Base-by-base conservation (phyloP, 306 rosid genomes). In the Cucumis cinereus region DNA sequence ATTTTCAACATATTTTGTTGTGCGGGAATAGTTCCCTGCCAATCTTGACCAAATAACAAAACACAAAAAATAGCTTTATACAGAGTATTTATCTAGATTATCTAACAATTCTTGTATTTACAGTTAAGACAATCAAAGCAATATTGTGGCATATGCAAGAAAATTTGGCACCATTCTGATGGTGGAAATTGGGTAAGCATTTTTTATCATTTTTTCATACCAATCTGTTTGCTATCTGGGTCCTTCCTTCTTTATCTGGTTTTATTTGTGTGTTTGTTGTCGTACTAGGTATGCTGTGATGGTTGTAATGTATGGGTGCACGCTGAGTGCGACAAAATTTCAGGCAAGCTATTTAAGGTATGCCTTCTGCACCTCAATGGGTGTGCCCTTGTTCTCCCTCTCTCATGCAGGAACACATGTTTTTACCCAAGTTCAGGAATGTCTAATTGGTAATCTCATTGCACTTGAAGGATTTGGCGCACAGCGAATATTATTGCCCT, bases 261-360 rank as follows among this genome's bases (percentile, higher is more conserved):
- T 55, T 17, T 66, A 63, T 82, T 78, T 84, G 75, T 68, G 64
- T 26, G 40, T 24, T 24, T 69, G 57, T 56, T 53, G 54, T 75
- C 73, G 79, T 61, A 77, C 79, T 77, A 94, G 99, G 97, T 94
- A 45, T 90, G 95, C 77, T 94, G 99, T 80, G 99, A 94, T 82
- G 91, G 96, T 77, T 94, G 99, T 84, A 88, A 92, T 76, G 99
- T 94, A 75, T 94, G 97, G 99, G 96, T 94, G 77, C 99, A 94
- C 83, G 97, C 97, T 7, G 96, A 92, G 81, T 94, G 99, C 58
- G 99, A 80, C 76, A 84, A 85, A 76, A 90, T 92, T 49, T 82
- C 97, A 47, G 53, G 83, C 61, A 66, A 84, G 76, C 82, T 84
- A 70, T 83, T 94, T 66, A 90, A 92, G 99, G 99, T 94, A 28